Base-by-base conservation (phyloP, 345 rosid genomes). In the Erodium maritimum region DNA sequence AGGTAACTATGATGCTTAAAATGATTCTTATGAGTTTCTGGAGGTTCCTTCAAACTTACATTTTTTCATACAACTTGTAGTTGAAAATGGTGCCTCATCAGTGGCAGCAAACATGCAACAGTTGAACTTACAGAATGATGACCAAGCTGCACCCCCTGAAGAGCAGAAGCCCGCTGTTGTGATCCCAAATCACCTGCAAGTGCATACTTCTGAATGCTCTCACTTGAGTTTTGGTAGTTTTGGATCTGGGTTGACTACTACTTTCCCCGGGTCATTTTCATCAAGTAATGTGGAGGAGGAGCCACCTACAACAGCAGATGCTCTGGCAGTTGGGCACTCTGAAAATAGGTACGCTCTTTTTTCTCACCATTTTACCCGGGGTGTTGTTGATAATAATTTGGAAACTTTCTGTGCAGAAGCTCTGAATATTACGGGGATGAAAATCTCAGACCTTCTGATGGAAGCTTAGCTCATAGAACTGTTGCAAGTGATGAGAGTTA, bases 161-260 rank as follows among this genome's bases (percentile, higher is more conserved):
- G 95, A 82, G 68, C 87, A 81, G 55, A 77, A 64, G 61, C 95
- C 87, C 54, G 75, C 84, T 70, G 95, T 94, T 48, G 82, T 94
- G 57, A 90, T 94, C 67, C 99, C 99, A 60, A 77, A 82, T 74
- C 99, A 94, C 72, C 79, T 94, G 63, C 90, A 85, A 75, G 82
- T 94, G 62, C 88, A 94, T 67, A 62, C 84, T 51, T 73, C 77
- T 51, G 96, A 85, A 42, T 89, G 97, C 78, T 79, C 88, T 0
- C 97, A 87, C 74, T 79, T 93, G 81, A 90, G 96, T 73, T 93
- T 93, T 67, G 99, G 99, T 55, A 93, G 96, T 65, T 93, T 93
- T 76, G 95, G 89, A 74, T 25, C 93, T 64, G 84, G 77, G 46
- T 59, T 75, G 55, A 61, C 71, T 72, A 67, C 83, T 59, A 61